Conservation (phyloP, 2,329 filamentous ascomycete genomes). For the Fusarium luffae region DNA sequence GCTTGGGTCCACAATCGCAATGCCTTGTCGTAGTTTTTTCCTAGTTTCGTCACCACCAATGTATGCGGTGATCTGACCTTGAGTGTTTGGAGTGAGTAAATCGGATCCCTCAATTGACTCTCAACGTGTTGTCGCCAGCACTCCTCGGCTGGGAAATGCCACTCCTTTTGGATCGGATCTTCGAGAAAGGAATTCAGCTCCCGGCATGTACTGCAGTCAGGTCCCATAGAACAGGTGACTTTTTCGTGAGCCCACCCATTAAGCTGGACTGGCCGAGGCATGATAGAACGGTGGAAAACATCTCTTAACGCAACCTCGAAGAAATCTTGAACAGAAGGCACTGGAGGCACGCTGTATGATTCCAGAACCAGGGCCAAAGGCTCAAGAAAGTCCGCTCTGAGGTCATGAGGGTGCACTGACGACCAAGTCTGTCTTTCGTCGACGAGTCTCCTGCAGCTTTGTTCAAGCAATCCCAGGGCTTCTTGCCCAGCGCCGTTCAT, state of each 20-base stretch:
- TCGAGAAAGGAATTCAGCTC: slow-evolving; percentile 9
- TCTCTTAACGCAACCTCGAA: not conserved
- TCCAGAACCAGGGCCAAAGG: not conserved
- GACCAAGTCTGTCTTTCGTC: not conserved
- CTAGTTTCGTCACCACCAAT: slow-evolving; percentile 7
- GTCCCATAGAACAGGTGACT: too few relatives aligned
- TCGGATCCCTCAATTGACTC: not conserved
- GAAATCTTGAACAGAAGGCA: not conserved
- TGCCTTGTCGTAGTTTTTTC: not conserved
- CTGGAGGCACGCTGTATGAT: not conserved
- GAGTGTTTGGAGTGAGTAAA: not conserved
- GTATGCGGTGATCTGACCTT: not conserved
- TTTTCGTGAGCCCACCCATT: slow-evolving; percentile 8
- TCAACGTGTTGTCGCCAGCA: not conserved
- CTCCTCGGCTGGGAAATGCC: not conserved
- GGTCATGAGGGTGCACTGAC: not conserved
- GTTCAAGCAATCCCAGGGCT: slow-evolving; percentile 1
- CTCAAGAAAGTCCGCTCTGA: not conserved
- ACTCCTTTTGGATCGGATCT: not conserved
- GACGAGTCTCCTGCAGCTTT: not conserved
- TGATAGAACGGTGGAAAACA: not conserved
- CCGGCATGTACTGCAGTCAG: slow-evolving; percentile 1
- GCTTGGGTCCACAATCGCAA: not conserved
- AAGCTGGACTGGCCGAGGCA: not conserved
- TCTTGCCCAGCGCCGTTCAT: not conserved